A percentile compares a stretch with the other conserved stretches of the same genome.
Evolutionary conservation across 1,284 basidiomycete genomes (phyloP).

Genomic region (Gomphus bonarii): DNA sequence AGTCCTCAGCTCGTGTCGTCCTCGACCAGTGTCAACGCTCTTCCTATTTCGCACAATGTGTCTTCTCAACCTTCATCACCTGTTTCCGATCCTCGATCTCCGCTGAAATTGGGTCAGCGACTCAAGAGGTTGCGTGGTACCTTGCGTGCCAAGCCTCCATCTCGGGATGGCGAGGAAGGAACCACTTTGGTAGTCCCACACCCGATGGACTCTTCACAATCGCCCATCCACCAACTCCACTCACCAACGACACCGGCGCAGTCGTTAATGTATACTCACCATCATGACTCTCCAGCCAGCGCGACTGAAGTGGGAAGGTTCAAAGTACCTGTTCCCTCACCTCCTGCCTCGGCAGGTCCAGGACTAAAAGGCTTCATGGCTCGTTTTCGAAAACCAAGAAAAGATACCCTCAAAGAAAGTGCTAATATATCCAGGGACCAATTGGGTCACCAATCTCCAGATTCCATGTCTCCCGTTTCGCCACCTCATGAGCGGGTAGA

Average conservation of each 20-base stretch:
- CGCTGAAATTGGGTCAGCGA: constrained; percentile 46
- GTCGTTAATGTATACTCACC: constrained; percentile 17
- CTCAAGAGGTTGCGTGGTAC: constrained; percentile 64
- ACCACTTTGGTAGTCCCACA: constrained; percentile 33
- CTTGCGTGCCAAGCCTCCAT: constrained; percentile 45
- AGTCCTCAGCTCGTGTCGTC: constrained; percentile 62
- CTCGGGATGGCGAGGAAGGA: constrained; percentile 36
- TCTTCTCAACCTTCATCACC: constrained; percentile 14
- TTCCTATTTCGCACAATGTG: constrained; percentile 42
- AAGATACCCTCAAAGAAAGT: neutral
- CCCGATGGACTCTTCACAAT: constrained; percentile 17
- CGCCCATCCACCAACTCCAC: constrained; percentile 19
- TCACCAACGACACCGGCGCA: constrained; percentile 23
- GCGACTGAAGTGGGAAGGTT: constrained; percentile 41
- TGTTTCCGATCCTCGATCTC: constrained; percentile 17
- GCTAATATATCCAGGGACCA: neutral
- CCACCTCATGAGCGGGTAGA: neutral
- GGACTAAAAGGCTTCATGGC: constrained; percentile 68
- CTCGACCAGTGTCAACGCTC: constrained; percentile 64
- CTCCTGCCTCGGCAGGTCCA: constrained; percentile 60
- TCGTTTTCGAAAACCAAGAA: constrained; percentile 50
- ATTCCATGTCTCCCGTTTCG: constrained; percentile 1
- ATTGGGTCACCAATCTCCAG: constrained; percentile 1
- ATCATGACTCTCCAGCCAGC: constrained; percentile 25
- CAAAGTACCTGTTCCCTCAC: constrained; percentile 41